Conservation (phyloP, 805 yeast species). For the Lipomyces anomalus region DNA sequence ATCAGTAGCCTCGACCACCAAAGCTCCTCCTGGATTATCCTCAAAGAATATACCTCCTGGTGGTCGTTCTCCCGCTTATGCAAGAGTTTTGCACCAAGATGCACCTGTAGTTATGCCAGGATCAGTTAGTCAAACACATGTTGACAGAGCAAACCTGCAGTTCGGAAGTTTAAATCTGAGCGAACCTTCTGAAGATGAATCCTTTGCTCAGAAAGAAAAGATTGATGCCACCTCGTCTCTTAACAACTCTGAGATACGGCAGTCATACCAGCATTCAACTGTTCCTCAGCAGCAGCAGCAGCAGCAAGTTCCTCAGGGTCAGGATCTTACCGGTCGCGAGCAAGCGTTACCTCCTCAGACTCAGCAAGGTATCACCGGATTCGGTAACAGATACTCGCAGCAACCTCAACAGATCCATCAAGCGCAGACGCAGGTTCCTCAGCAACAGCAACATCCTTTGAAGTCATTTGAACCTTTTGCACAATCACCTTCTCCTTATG, state of each 20-base stretch:
- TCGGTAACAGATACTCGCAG: conserved; percentile 1
- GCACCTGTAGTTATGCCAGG: conserved; percentile 51
- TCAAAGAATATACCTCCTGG: conserved; percentile 5
- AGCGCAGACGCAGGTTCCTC: conserved; percentile 15
- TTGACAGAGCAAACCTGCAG: conserved; percentile 51
- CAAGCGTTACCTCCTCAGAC: conserved; percentile 4
- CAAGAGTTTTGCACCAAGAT: conserved; percentile 39
- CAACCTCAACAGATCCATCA: conserved; percentile 6
- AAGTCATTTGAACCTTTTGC: conserved; percentile 25
- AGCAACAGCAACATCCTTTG: conserved; percentile 13
- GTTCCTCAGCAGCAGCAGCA: background rate
- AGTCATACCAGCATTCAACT: no score
- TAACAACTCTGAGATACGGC: background rate
- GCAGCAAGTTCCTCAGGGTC: background rate
- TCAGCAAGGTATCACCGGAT: background rate
- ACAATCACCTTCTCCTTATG: conserved; percentile 24
- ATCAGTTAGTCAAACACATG: conserved; percentile 39
- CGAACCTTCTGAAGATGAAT: conserved; percentile 12
- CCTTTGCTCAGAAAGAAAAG: no score
- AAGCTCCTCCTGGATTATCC: conserved; percentile 24
- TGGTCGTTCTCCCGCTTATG: conserved; percentile 26
- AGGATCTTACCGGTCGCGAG: background rate
- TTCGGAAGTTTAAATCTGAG: conserved; percentile 52
- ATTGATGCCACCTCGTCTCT: conserved; percentile 7
- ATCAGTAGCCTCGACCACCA: conserved; percentile 16